A percentile compares a stretch with the other conserved stretches of the same genome.
These are phyloP conservation scores for Ascocoryne sarcoides DNA, from an alignment of 2,329 filamentous ascomycete species.

Conservation along the genomic window DNA sequence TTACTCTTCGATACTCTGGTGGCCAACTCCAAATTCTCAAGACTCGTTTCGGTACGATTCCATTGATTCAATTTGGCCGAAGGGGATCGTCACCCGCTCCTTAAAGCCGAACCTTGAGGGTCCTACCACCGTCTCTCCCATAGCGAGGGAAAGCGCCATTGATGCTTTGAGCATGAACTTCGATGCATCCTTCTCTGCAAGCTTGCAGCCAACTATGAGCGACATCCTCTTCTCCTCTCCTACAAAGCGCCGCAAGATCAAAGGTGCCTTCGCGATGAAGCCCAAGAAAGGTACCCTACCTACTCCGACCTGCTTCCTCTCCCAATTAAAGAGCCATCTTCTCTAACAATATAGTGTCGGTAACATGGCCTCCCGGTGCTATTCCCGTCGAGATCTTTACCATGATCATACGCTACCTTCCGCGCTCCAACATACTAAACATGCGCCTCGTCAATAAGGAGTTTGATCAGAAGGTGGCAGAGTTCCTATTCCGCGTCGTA, in stretches of 20 bases:
- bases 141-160: too few relatives aligned
- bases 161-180: not conserved
- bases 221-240: conserved; percentile 13
- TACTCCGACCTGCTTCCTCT: not conserved
- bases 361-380: conserved; percentile 30
- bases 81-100: too few relatives aligned
- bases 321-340: not conserved
- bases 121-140: too few relatives aligned
- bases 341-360: not conserved
- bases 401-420: conserved; percentile 44
- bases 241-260: conserved; percentile 20
- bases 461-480: conserved; percentile 48
- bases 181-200: not conserved
- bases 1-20: too few relatives aligned
- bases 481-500: conserved; percentile 50
- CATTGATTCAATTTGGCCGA: too few relatives aligned
- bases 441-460: conserved; percentile 54
- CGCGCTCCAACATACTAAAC: conserved; percentile 47
- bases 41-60: too few relatives aligned
- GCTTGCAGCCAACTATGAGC: not conserved
- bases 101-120: too few relatives aligned
- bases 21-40: too few relatives aligned
- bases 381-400: conserved; percentile 57
- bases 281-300: conserved; percentile 4
- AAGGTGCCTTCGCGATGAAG: conserved; percentile 8